A percentile compares a stretch with the other conserved stretches of the same genome.
Conservation (phyloP, 2,329 filamentous ascomycete genomes). For the Aspergillus tubingensis region DNA sequence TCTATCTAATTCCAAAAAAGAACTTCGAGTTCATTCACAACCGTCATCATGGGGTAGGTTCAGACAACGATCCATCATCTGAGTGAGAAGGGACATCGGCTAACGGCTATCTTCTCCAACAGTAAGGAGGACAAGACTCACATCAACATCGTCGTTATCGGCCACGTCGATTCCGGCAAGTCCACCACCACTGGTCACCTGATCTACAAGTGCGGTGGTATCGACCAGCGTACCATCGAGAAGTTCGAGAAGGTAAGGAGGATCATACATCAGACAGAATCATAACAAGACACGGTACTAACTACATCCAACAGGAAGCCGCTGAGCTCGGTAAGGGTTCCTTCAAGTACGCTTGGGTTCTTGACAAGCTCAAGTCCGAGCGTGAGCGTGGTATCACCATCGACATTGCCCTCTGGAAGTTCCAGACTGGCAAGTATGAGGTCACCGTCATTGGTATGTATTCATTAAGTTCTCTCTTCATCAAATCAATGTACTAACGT, state of each 20-base stretch:
- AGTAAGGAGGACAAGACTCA: constrained; percentile 96
- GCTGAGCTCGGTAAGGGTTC: constrained; percentile 99
- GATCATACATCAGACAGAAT: neutral
- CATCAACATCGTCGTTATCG: constrained; percentile 98
- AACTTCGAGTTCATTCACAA: constrained; percentile 47
- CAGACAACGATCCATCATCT: constrained; percentile 7
- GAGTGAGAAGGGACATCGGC: constrained; percentile 14
- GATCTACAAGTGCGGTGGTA: constrained; percentile 99
- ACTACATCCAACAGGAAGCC: constrained; percentile 71
- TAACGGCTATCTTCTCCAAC: constrained; percentile 24
- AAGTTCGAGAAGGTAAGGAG: constrained; percentile 99
- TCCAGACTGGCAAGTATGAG: constrained; percentile 97
- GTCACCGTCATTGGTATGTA: constrained; percentile 92
- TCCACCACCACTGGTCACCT: constrained; percentile 93
- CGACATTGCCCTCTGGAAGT: constrained; percentile 99
- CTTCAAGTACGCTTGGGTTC: constrained; percentile 99
- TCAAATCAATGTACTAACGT: constrained; percentile 15
- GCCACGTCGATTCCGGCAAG: constrained; percentile 99
- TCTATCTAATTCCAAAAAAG: constrained; percentile 49
- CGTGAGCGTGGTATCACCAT: constrained; percentile 99
- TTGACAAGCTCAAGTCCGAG: constrained; percentile 99
- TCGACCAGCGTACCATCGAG: constrained; percentile 99
- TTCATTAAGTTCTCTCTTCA: too few relatives aligned
- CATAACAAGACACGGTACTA: constrained; percentile 10
- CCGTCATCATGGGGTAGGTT: constrained; percentile 64